A percentile compares a stretch with the other conserved stretches of the same genome.
phyloP scores from a whole-genome alignment of 306 rosid genomes.

The Vicia sativa region DNA sequence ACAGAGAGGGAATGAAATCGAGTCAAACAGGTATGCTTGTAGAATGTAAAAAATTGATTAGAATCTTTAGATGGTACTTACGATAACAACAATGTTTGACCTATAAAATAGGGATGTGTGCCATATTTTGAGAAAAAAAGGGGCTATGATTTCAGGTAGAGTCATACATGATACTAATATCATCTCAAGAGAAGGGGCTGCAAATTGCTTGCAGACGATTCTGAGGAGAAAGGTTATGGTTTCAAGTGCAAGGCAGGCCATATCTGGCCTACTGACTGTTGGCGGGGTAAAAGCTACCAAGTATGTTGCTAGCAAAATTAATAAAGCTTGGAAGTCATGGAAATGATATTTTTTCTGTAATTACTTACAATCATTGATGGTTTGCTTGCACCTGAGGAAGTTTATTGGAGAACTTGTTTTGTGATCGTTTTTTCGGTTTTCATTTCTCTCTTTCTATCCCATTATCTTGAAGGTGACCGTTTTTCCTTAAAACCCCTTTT shows the following conservation, averaged over 20 bases:
- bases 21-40: conserved; percentile 60
- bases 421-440: conserved; percentile 26
- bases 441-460: background rate
- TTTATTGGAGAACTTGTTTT: conserved; percentile 11
- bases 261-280: conserved; percentile 74
- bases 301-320: conserved; percentile 65
- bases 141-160: conserved; percentile 55
- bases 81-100: conserved; percentile 7
- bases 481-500: background rate
- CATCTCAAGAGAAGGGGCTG: conserved; percentile 70
- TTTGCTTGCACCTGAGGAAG: conserved; percentile 26
- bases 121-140: conserved; percentile 27
- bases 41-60: conserved; percentile 15
- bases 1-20: conserved; percentile 48
- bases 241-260: conserved; percentile 90
- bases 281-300: conserved; percentile 71
- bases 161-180: conserved; percentile 42
- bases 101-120: conserved; percentile 27
- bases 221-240: conserved; percentile 73
- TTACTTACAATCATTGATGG: background rate
- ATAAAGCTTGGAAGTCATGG: conserved; percentile 88
- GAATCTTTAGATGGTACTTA: conserved; percentile 20
- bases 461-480: conserved; percentile 10
- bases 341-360: conserved; percentile 34
- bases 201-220: conserved; percentile 68